phyloP scores from a whole-genome alignment of 1,284 basidiomycete species.

The Tranzscheliella williamsii region DNA sequence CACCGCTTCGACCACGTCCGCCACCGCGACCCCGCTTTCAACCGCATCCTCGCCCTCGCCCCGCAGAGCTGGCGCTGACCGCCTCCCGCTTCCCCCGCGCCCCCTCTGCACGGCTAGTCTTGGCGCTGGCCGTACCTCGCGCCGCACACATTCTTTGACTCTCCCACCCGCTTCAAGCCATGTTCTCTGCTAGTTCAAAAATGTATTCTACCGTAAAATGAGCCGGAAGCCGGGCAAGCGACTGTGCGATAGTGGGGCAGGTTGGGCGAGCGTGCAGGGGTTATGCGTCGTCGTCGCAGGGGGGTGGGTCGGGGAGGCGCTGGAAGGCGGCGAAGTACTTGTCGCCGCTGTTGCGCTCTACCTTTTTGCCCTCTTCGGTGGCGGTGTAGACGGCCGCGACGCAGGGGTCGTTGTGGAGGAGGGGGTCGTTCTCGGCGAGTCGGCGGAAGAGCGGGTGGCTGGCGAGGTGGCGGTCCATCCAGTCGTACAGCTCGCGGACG shows the following conservation, averaged over 20 bases:
- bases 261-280: too few species aligned
- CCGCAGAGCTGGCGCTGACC: constrained; percentile 27
- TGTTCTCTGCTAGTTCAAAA: too few species aligned
- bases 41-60: constrained; percentile 14
- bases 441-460: constrained; percentile 84
- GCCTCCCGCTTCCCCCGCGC: too few species aligned
- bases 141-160: too few species aligned
- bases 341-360: constrained; percentile 84
- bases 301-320: constrained; percentile 16
- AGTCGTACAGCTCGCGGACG: constrained; percentile 87
- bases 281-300: too few species aligned
- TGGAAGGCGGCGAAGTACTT: constrained; percentile 87
- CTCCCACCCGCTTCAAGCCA: too few species aligned
- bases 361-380: constrained; percentile 94
- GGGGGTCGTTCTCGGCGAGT: constrained; percentile 70
- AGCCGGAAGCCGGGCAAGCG: too few species aligned
- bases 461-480: constrained; percentile 89
- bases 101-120: too few species aligned
- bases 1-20: constrained; percentile 6
- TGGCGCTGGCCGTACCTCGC: too few species aligned
- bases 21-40: constrained; percentile 23
- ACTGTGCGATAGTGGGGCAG: too few species aligned
- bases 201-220: too few species aligned
- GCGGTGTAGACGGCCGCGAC: constrained; percentile 52
- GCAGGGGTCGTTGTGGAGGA: constrained; percentile 59